Evolutionary conservation across 345 rosid genomes (phyloP).

Genomic region (Rubroshorea leprosula): DNA sequence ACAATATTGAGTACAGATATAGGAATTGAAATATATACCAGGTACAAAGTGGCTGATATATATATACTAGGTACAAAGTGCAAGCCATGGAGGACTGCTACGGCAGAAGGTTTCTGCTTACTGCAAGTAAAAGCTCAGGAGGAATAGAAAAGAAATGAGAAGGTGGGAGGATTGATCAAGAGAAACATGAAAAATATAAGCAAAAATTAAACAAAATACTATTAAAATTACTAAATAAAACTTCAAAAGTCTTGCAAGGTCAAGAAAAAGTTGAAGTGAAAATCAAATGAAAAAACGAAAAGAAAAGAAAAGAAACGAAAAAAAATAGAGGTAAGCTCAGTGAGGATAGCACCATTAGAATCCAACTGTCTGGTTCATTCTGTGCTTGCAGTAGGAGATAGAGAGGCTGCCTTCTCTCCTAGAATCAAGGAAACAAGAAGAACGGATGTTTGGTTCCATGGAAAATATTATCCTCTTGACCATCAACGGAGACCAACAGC

Average conservation of each 20-base stretch:
- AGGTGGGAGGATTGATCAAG: slow-evolving; percentile 1
- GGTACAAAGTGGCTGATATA: too few species aligned
- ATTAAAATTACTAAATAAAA: background rate
- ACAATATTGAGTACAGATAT: too few species aligned
- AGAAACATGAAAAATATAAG: background rate
- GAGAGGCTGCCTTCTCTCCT: background rate
- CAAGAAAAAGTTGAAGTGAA: slow-evolving; percentile 41
- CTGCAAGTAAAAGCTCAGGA: slow-evolving; percentile 53
- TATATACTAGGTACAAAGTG: too few species aligned
- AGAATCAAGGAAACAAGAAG: background rate
- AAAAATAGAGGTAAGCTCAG: slow-evolving; percentile 61
- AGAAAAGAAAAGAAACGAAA: too few species aligned
- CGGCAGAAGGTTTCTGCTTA: too few species aligned
- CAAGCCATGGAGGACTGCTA: too few species aligned
- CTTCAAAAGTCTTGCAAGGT: slow-evolving; percentile 57
- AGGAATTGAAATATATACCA: too few species aligned
- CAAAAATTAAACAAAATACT: background rate
- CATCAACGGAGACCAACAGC: background rate
- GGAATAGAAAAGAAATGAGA: slow-evolving; percentile 17
- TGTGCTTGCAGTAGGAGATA: background rate
- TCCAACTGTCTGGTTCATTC: background rate
- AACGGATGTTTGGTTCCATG: slow-evolving; percentile 16
- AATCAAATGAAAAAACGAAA: background rate
- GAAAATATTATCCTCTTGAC: background rate
- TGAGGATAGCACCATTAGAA: slow-evolving; percentile 39